Evolutionary conservation across 345 rosid genomes (phyloP).

Genomic region (Eucalyptus albens): DNA sequence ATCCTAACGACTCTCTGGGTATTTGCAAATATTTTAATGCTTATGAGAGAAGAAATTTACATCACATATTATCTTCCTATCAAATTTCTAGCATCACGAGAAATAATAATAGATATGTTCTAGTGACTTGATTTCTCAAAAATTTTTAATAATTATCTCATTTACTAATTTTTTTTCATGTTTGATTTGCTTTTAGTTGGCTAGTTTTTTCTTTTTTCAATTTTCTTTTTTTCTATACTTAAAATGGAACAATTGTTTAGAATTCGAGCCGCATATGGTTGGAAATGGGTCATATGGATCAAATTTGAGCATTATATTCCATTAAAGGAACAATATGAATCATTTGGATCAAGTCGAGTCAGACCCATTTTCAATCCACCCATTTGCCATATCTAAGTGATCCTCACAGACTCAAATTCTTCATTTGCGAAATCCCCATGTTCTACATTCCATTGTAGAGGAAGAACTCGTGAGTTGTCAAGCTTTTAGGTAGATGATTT

Average conservation of each 20-base stretch:
- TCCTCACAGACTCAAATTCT: neutral
- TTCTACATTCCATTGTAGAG: neutral
- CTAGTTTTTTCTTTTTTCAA: neutral
- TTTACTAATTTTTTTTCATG: neutral
- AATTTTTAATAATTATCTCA: fast-evolving
- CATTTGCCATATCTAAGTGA: too few relatives aligned
- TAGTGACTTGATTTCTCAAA: neutral
- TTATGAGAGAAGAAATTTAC: neutral
- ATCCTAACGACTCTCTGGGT: neutral
- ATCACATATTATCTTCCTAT: neutral
- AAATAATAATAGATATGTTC: neutral
- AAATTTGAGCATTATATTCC: neutral
- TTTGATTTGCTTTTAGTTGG: neutral
- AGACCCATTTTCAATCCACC: neutral
- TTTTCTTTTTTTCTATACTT: neutral
- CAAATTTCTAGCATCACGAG: neutral
- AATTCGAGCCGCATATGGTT: neutral
- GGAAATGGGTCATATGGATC: too few relatives aligned
- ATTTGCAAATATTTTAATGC: neutral
- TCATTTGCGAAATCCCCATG: neutral
- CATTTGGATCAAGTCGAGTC: neutral
- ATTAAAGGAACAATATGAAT: neutral
- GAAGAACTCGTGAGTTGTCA: neutral
- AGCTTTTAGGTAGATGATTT: neutral
- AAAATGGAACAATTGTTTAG: neutral